Percentiles rank a stretch among this genome's conserved stretches.
Evolutionary conservation across 208 protist genomes (phyloP).

Genomic region (Borovskyia barvae): DNA sequence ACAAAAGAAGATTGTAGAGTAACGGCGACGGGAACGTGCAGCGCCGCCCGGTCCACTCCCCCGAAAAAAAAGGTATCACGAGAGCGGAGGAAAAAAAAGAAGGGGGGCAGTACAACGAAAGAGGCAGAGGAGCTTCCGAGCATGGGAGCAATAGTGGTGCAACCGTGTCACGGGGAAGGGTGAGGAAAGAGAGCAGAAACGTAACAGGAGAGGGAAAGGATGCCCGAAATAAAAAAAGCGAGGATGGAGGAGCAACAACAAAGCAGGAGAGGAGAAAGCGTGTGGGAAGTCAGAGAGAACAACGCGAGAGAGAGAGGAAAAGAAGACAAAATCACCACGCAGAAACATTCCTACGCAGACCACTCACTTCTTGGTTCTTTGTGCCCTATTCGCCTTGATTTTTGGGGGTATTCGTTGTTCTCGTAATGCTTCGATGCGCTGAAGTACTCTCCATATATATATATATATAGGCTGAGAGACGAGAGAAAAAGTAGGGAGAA

Average conservation of each 20-base stretch:
- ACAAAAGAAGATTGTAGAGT: too few species aligned
- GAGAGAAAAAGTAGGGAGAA: too few species aligned
- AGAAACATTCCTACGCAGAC: too few species aligned
- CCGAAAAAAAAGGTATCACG: too few species aligned
- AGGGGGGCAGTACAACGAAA: background rate
- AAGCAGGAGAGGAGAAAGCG: background rate
- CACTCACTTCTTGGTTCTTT: background rate
- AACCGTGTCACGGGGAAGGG: background rate
- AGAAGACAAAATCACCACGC: background rate
- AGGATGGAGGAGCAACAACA: conserved; percentile 5
- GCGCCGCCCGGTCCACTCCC: too few species aligned
- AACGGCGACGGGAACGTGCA: too few species aligned
- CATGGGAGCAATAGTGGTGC: background rate
- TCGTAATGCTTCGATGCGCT: too few species aligned
- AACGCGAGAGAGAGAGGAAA: background rate
- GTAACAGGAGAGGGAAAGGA: background rate
- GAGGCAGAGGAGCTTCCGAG: background rate
- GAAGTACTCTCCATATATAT: too few species aligned
- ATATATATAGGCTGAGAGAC: too few species aligned
- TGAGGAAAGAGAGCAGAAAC: background rate
- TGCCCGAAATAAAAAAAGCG: background rate
- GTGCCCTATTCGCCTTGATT: too few species aligned
- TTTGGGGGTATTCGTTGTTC: too few species aligned
- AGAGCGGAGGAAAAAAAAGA: too few species aligned
- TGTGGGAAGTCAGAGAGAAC: background rate